Evolutionary conservation across 352 stramenopile species (phyloP).

Genomic region (Globisporangium recalcitrans): DNA sequence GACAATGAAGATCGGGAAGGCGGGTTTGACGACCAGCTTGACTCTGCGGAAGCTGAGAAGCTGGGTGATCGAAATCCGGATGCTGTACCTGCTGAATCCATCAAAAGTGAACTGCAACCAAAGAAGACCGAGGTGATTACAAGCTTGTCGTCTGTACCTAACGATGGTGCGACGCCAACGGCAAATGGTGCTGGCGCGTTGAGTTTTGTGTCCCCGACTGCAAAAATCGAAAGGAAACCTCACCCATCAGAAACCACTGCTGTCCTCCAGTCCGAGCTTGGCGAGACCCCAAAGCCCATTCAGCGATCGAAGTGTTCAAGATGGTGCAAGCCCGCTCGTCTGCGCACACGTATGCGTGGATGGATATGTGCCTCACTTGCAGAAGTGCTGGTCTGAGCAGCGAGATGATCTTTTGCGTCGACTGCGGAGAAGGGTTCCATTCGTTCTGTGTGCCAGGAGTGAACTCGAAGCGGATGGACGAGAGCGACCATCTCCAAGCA

Average conservation of each 20-base stretch:
- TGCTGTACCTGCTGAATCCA: slow-evolving; percentile 3
- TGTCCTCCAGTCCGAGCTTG: slow-evolving; percentile 61
- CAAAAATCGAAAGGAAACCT: slow-evolving; percentile 6
- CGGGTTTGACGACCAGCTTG: not conserved
- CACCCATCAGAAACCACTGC: slow-evolving; percentile 13
- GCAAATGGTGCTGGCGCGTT: not conserved
- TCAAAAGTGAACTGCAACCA: not conserved
- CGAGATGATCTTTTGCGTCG: slow-evolving; percentile 92
- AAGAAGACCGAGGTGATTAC: not conserved
- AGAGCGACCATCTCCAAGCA: slow-evolving; percentile 48
- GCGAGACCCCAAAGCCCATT: slow-evolving; percentile 44
- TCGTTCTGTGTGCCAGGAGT: slow-evolving; percentile 83
- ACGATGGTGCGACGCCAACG: not conserved
- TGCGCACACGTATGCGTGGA: slow-evolving; percentile 85
- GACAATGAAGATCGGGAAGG: slow-evolving; percentile 5
- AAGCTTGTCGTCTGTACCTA: slow-evolving; percentile 5
- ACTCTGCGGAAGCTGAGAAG: not conserved
- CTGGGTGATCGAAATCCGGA: not conserved
- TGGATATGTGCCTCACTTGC: slow-evolving; percentile 91
- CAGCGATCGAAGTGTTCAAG: slow-evolving; percentile 62
- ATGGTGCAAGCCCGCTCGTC: slow-evolving; percentile 73
- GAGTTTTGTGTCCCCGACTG: not conserved
- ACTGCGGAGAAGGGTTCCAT: slow-evolving; percentile 95
- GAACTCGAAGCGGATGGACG: slow-evolving; percentile 23
- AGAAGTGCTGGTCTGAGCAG: slow-evolving; percentile 75